Evolutionary conservation across 2,329 filamentous ascomycete species (phyloP), one percentile per base, ranked within the genome.

Genomic region (Aureobasidium sp.): DNA sequence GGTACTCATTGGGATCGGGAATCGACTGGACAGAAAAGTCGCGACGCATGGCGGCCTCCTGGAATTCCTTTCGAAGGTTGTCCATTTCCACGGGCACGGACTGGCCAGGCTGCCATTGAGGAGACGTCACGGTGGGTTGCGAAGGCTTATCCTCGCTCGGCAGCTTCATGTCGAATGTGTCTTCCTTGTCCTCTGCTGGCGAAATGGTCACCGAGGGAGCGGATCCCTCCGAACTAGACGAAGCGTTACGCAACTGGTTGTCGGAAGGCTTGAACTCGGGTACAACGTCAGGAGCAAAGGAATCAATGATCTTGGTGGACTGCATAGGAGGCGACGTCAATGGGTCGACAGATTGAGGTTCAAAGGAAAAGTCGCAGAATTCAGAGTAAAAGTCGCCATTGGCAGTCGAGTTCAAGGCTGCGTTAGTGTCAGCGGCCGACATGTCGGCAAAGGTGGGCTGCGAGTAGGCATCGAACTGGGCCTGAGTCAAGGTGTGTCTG

Each of bases 81-180:
- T 65, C 67, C 31, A 69, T 65, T 45, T 73, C 69, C n/a, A 72
- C 69, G 3, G 70, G 70, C 13, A 71, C 64, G 2, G 70, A 73
- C 58, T 71, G 69, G 21, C 70, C 71, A 25, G 71, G 70, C 51
- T 72, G 69, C 71, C 71, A 73, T 63, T 70, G 69, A 27, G 53
- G 40, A 19, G 67, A 66, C 23, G 63, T 64, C 4, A 62, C 65
- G 6, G 60, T 37, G 4, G 63, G 51, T 31, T 65, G 49, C 51
- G 60, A 31, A 10, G 43, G 19, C 33, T 47, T 38, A 3, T 49
- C 33, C 13, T 47, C 54, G 21, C 13, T 40, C 2, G 55, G 43
- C 25, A 49, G 19, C 8, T 58, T 31, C 19, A 58, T 7, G 43
- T 47, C 55, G 25, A 47, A 58, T 5, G 31, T 38, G 43, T 58